phyloP scores from a whole-genome alignment of 768 basidiomycete species.

The Kondoa malvinella region DNA sequence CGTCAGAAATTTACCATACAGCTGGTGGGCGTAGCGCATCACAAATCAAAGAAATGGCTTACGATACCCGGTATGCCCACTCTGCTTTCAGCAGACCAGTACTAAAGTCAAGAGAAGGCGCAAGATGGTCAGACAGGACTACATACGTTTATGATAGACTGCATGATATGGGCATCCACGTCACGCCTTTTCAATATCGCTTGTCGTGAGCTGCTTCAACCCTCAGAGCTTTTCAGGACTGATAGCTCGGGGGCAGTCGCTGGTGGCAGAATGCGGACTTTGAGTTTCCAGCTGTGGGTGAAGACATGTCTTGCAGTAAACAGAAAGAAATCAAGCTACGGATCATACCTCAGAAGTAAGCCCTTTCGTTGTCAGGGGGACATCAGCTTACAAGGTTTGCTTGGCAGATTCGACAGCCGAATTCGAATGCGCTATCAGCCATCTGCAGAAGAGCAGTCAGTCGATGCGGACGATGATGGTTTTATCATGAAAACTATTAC shows the following conservation, averaged over 20 bases:
- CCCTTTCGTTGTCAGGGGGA: neutral
- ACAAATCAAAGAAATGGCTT: neutral
- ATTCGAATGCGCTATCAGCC: neutral
- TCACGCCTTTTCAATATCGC: neutral
- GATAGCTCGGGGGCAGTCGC: neutral
- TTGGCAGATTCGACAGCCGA: neutral
- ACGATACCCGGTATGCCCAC: neutral
- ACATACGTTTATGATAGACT: neutral
- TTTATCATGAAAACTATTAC: neutral
- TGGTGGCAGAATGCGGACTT: neutral
- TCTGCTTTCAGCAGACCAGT: too few species aligned
- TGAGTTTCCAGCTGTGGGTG: neutral
- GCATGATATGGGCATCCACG: neutral
- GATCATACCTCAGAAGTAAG: neutral
- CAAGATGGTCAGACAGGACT: neutral
- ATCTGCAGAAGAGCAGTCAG: too few species aligned
- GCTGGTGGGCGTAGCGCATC: neutral
- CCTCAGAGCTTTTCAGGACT: too few species aligned
- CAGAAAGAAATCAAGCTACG: neutral
- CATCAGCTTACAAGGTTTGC: neutral
- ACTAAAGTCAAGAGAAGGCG: too few species aligned
- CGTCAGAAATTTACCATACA: neutral
- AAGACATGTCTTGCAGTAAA: neutral
- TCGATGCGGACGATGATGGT: neutral
- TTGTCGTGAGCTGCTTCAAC: neutral